phyloP scores from a whole-genome alignment of 805 yeast genomes.

The Tanozyma kutaoensis region DNA sequence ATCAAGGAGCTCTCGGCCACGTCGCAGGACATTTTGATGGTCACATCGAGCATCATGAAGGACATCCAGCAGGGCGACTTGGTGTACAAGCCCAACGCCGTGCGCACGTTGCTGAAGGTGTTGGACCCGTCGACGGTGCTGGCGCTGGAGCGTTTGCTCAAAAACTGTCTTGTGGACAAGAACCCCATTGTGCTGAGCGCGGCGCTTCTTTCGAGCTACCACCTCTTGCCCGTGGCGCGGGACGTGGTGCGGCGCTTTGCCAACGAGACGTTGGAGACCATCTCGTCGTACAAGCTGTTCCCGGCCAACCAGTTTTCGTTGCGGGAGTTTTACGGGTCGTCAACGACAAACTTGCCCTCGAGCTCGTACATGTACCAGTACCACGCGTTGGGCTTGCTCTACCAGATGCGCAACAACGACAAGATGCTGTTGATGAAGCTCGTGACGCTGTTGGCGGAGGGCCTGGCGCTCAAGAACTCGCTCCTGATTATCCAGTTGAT shows the following conservation, averaged over 20 bases:
- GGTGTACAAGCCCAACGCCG: conserved; percentile 86
- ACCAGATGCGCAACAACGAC: conserved; percentile 80
- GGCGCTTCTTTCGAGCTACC: conserved; percentile 86
- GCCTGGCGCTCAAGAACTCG: conserved; percentile 56
- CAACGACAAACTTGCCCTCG: conserved; percentile 39
- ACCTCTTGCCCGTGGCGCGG: conserved; percentile 76
- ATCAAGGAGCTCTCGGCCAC: conserved; percentile 79
- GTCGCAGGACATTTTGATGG: conserved; percentile 92
- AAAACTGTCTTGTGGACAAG: conserved; percentile 83
- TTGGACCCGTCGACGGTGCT: conserved; percentile 85
- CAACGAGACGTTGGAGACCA: conserved; percentile 90
- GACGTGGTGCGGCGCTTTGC: conserved; percentile 90
- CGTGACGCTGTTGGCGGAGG: conserved; percentile 59
- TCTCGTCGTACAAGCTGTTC: conserved; percentile 45
- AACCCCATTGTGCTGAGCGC: conserved; percentile 86
- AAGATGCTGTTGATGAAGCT: conserved; percentile 87
- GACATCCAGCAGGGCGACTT: conserved; percentile 86
- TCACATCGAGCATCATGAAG: conserved; percentile 94
- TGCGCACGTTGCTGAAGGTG: conserved; percentile 81
- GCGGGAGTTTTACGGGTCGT: conserved; percentile 43
- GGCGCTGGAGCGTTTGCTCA: conserved; percentile 84
- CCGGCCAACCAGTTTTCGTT: conserved; percentile 35
- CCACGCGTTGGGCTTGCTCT: conserved; percentile 87
- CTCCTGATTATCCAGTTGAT: conserved; percentile 79
- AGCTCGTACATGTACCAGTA: conserved; percentile 82